Base-by-base conservation (phyloP, 2,329 filamentous ascomycete genomes). In the Hypoxylon sp. region DNA sequence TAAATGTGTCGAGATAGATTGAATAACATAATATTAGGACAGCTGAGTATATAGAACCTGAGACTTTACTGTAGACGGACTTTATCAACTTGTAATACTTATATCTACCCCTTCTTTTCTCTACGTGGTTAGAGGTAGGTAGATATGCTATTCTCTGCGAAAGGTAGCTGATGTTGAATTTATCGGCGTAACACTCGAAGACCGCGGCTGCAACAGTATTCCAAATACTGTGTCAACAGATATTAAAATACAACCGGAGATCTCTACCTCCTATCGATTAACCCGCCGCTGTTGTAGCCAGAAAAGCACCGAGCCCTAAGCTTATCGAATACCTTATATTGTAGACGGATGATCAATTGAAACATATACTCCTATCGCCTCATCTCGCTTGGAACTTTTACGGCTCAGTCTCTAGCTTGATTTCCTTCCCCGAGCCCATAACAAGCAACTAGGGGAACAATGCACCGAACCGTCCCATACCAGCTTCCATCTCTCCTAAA, bases 391-490 rank as follows among this genome's bases (percentile, higher is more conserved):
- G 73, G 20, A 0, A 66, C 74, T 27, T 82, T 78, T 0, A 84
- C 59, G 0, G 85, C 77, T 82, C 85, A 87, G 1, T 83, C 78
- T 31, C 83, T 77, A 0, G 76, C 83, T 65, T 84, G 81, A 7
- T 11, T 35, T 11, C 33, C 33, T 11, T 35, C 33, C 4, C 7
- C 11, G 8, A 35, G 6, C 1, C 33, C 33, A 69, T 85, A 88
- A 1, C 79, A 77, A 50, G 82, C 84, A 1, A 84, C 82, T 37
- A 89, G 75, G 0, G 85, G 82, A 58, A 66, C 85, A 88, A 75
- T 90, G 88, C 85, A 90, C 89, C 77, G 89, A 85, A 17, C 83
- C 83, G 17, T 87, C 82, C 87, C 88, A 90, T 8, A 87, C 79
- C 44, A 90, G 70, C 88, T 88, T 0, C 82, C 81, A 17, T 77